Percentiles rank a stretch among this genome's conserved stretches.
Evolutionary conservation across 2,329 filamentous ascomycete genomes (phyloP).

Genomic region (Alternaria conjuncta): DNA sequence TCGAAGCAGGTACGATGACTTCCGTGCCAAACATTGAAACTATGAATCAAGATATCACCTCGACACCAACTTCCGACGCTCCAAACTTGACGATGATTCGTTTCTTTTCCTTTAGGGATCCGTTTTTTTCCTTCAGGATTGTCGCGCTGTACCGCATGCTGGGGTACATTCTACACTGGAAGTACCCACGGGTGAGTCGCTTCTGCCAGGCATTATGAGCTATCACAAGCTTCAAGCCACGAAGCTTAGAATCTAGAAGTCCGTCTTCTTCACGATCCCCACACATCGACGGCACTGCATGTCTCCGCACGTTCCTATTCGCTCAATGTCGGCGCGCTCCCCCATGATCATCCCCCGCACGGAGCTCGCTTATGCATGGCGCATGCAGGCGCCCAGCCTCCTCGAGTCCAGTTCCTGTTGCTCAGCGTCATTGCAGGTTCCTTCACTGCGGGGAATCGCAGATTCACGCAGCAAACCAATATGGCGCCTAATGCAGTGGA

Average conservation of each 20-base stretch:
- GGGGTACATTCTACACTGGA: neutral
- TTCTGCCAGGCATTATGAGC: neutral
- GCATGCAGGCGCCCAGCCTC: constrained; percentile 1
- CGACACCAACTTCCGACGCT: neutral
- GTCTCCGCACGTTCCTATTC: constrained; percentile 20
- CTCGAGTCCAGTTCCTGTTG: constrained; percentile 4
- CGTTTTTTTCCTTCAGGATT: neutral
- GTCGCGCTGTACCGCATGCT: neutral
- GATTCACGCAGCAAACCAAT: neutral
- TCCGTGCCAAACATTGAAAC: neutral
- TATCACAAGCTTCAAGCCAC: constrained; percentile 11
- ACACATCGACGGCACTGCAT: neutral
- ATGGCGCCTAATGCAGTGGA: constrained; percentile 2
- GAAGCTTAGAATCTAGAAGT: constrained; percentile 6
- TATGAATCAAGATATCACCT: neutral
- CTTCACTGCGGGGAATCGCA: constrained; percentile 18
- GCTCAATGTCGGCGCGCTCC: constrained; percentile 27
- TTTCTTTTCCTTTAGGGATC: neutral
- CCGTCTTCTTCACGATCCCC: neutral
- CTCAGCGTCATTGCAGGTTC: constrained; percentile 19
- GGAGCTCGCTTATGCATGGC: constrained; percentile 18
- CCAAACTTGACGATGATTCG: neutral
- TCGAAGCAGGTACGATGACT: neutral
- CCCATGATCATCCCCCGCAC: constrained; percentile 9
- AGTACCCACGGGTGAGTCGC: neutral